Evolutionary conservation across 1,284 basidiomycete genomes (phyloP).

Genomic region (Lentinula novae-zelandiae): DNA sequence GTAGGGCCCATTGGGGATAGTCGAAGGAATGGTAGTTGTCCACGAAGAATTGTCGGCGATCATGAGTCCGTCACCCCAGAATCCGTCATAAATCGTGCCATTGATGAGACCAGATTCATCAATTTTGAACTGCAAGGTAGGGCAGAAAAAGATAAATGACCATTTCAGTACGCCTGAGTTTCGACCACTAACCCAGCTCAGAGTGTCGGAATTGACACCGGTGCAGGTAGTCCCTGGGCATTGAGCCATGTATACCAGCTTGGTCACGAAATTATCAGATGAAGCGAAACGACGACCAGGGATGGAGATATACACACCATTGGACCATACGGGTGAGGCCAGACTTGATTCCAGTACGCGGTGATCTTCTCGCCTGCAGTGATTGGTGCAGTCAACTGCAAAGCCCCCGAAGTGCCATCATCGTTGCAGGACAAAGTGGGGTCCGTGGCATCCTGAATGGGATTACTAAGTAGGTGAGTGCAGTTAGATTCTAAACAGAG

Average conservation of each 20-base stretch:
- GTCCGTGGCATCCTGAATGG: constrained; percentile 44
- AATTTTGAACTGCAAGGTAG: constrained; percentile 45
- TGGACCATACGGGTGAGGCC: constrained; percentile 54
- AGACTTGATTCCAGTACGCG: constrained; percentile 51
- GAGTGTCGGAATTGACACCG: constrained; percentile 37
- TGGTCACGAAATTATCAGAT: neutral
- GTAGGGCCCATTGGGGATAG: constrained; percentile 48
- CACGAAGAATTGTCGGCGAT: constrained; percentile 50
- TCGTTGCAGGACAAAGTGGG: constrained; percentile 53
- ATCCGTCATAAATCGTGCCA: constrained; percentile 43
- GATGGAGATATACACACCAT: constrained; percentile 30
- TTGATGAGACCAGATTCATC: constrained; percentile 51
- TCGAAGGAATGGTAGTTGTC: constrained; percentile 51
- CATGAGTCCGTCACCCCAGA: constrained; percentile 50
- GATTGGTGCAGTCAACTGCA: constrained; percentile 49
- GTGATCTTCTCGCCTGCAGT: constrained; percentile 48
- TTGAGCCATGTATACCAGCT: constrained; percentile 51
- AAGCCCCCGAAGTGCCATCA: constrained; percentile 44
- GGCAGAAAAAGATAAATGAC: neutral
- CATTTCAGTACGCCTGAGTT: neutral
- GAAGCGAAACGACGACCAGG: neutral
- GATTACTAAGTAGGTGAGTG: constrained; percentile 35
- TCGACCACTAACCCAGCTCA: constrained; percentile 41
- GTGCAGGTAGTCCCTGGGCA: constrained; percentile 47
- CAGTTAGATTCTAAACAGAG: neutral